phyloP scores from a whole-genome alignment of 345 rosid genomes.

The Populus tremula region DNA sequence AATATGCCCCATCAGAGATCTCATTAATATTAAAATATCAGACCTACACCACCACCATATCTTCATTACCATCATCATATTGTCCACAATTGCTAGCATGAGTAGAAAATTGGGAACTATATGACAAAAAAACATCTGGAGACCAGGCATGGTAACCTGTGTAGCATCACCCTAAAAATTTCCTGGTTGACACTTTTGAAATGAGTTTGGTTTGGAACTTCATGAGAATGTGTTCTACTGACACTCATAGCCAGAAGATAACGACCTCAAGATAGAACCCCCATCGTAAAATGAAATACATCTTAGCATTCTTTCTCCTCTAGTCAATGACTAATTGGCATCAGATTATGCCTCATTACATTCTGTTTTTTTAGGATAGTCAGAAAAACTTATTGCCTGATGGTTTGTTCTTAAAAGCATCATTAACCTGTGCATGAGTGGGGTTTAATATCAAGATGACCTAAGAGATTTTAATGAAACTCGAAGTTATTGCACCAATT shows the following conservation, averaged over 20 bases:
- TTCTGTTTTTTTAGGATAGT: not conserved
- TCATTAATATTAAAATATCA: not conserved
- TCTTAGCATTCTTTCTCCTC: not conserved
- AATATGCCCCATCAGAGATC: not conserved
- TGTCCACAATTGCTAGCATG: not conserved
- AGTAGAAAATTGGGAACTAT: not conserved
- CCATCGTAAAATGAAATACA: not conserved
- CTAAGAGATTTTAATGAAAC: not conserved
- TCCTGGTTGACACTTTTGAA: not conserved
- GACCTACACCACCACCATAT: not conserved
- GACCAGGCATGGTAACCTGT: not conserved
- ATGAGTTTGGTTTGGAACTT: not conserved
- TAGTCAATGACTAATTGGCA: not conserved
- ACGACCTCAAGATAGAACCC: not conserved
- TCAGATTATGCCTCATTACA: not conserved
- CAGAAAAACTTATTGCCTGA: not conserved
- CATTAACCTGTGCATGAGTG: not conserved
- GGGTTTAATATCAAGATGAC: not conserved
- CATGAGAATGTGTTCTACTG: not conserved
- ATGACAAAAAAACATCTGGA: too few relatives aligned
- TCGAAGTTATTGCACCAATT: not conserved
- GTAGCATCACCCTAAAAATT: not conserved
- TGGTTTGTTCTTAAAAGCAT: not conserved
- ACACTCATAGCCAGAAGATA: not conserved
- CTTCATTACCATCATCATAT: not conserved